phyloP scores from a whole-genome alignment of 2,329 filamentous ascomycete genomes.

The Claviceps monticola region DNA sequence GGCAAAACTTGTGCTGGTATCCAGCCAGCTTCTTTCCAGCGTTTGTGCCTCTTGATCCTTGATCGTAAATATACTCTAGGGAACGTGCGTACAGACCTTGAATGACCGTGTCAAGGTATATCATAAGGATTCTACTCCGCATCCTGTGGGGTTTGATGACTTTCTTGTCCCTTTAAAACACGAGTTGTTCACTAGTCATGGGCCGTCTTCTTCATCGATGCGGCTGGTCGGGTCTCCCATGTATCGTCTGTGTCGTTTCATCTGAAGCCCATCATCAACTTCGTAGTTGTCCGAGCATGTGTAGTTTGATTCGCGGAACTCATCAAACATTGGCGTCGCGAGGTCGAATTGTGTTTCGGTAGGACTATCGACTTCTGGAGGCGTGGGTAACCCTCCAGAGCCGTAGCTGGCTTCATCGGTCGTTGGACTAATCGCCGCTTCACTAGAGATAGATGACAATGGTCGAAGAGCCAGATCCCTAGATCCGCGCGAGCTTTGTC shows the following conservation, averaged over 20 bases:
- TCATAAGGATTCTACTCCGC: not conserved
- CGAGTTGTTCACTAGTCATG: not conserved
- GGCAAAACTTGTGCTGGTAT: no score
- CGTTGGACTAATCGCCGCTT: constrained; percentile 21
- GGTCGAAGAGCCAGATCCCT: constrained; percentile 5
- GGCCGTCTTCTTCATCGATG: constrained; percentile 24
- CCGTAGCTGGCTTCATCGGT: constrained; percentile 23
- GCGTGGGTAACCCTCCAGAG: constrained; percentile 19
- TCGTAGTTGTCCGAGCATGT: constrained; percentile 17
- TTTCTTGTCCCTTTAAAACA: not conserved
- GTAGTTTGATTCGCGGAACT: constrained; percentile 17
- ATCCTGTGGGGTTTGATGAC: not conserved
- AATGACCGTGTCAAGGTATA: not conserved
- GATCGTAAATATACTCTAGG: not conserved
- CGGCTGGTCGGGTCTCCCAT: constrained; percentile 20
- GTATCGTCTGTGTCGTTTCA: constrained; percentile 21
- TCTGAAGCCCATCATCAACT: constrained; percentile 20
- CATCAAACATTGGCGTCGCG: constrained; percentile 12
- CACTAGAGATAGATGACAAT: constrained; percentile 16
- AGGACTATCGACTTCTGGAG: constrained; percentile 22
- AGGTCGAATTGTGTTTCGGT: constrained; percentile 15
- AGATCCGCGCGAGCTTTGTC: constrained; percentile 4
- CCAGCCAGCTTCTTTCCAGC: not conserved
- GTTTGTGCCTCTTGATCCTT: not conserved
- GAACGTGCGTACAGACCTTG: not conserved